Percentiles rank a stretch among this genome's conserved stretches.
Evolutionary conservation across 2,329 filamentous ascomycete species (phyloP).

Genomic region (Botrytis elliptica): DNA sequence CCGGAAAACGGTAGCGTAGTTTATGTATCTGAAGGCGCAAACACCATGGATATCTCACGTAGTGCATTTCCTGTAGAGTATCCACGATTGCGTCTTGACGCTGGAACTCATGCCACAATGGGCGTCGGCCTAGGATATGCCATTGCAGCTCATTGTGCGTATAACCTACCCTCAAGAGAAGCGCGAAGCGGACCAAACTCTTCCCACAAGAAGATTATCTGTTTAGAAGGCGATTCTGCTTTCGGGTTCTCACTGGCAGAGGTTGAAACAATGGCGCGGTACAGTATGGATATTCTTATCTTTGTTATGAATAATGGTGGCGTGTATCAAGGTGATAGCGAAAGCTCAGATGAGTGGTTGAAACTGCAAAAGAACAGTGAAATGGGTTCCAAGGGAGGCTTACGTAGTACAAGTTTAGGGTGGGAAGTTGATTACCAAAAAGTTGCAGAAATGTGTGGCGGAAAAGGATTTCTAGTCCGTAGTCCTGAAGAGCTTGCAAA

Average conservation of each 20-base stretch:
- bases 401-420: conserved; percentile 50
- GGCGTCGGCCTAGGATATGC: conserved; percentile 57
- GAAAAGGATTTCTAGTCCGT: conserved; percentile 51
- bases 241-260: conserved; percentile 57
- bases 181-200: conserved; percentile 34
- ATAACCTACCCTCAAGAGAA: conserved; percentile 47
- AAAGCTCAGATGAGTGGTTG: conserved; percentile 45
- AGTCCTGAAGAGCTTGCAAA: conserved; percentile 51
- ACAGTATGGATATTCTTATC: conserved; percentile 53
- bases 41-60: conserved; percentile 61
- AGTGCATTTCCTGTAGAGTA: conserved; percentile 53
- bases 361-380: conserved; percentile 44
- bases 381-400: conserved; percentile 38
- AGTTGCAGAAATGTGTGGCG: conserved; percentile 54
- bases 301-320: conserved; percentile 57
- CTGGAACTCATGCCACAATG: conserved; percentile 60
- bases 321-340: conserved; percentile 48
- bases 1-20: conserved; percentile 49
- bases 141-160: conserved; percentile 55
- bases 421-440: conserved; percentile 57
- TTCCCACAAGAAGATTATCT: conserved; percentile 51
- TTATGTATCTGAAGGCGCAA: conserved; percentile 58
- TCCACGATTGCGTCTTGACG: conserved; percentile 55
- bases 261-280: conserved; percentile 55
- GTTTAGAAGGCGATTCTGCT: conserved; percentile 55